phyloP scores from a whole-genome alignment of 225 moss, liverwort and hornwort species.

The Marchantia paleacea region DNA sequence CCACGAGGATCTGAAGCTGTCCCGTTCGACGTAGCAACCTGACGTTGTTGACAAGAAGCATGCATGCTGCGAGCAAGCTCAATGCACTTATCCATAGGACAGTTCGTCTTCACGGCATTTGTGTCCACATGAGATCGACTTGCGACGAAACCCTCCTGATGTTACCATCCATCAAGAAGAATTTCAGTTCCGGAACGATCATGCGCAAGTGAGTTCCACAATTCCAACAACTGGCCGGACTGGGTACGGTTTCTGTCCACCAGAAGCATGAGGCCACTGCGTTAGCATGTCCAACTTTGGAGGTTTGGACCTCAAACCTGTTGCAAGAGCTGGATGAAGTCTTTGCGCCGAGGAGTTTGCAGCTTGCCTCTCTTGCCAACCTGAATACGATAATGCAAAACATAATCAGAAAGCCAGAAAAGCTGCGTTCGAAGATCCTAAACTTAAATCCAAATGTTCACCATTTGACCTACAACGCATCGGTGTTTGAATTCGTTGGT shows the following conservation, averaged over 20 bases:
- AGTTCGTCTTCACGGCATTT: slow-evolving; percentile 82
- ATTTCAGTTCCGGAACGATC: background rate
- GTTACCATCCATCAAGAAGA: background rate
- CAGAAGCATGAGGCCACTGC: background rate
- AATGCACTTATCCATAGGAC: slow-evolving; percentile 60
- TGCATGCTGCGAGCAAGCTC: slow-evolving; percentile 50
- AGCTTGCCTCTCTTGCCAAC: slow-evolving; percentile 42
- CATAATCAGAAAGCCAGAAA: background rate
- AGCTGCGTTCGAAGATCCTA: background rate
- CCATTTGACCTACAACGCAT: background rate
- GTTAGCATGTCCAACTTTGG: background rate
- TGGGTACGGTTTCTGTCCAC: background rate
- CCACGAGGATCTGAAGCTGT: no score
- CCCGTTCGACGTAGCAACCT: no score
- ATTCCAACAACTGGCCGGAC: background rate
- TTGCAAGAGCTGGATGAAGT: slow-evolving; percentile 37
- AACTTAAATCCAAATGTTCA: background rate
- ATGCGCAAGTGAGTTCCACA: background rate
- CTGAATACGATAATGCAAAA: slow-evolving; percentile 13
- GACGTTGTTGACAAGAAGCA: no score
- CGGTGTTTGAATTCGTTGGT: no score
- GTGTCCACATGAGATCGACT: slow-evolving; percentile 72
- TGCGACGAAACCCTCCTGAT: slow-evolving; percentile 75
- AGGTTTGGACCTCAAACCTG: slow-evolving; percentile 20
- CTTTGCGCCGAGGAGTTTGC: slow-evolving; percentile 30